Evolutionary conservation across 345 rosid genomes (phyloP), one percentile per base, ranked within the genome.

Genomic region (Salix koriyanagi): DNA sequence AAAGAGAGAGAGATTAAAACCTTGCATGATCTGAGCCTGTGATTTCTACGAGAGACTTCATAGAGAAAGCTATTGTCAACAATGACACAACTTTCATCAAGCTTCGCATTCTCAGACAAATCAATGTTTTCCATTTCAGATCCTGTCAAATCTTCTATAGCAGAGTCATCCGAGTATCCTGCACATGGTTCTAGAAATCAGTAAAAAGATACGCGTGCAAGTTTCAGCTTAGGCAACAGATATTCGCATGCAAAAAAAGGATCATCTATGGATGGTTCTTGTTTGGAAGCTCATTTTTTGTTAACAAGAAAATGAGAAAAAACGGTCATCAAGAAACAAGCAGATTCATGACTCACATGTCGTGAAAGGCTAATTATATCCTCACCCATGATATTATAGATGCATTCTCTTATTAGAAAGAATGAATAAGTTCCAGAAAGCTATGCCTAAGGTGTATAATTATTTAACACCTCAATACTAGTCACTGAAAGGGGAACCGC

Each of bases 11-110:
- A 70, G 72, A 77, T 68, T 0, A 41, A 54, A 48, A 94, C 98
- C 98, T 89, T 88, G 80, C 85, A 83, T 44, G 94, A 90, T 86
- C 89, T 85, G 78, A 75, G 81, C 39, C 78, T 90, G 54, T 44
- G 76, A 72, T 87, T 84, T 82, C 88, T 86, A 67, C 62, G 79
- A 75, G 86, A 79, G 70, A 85, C 86, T 60, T 89, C 90, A 79
- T 84, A 74, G 30, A 91, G 92, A 25, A 73, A 82, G 26, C 67
- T 85, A 74, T 77, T 58, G 66, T 87, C 87, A 54, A 89, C 79
- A 77, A 42, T 65, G 44, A 75, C 74, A 67, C 81, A 79, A 60
- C 80, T 83, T n/a, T 88, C 87, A 81, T 85, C 90, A 71, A 75
- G 85, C 82, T 85, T 81, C 72, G 10, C 82, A 58, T 73, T 73